Conservation (phyloP, 331 rosid genomes). For the Saraca asoca region DNA sequence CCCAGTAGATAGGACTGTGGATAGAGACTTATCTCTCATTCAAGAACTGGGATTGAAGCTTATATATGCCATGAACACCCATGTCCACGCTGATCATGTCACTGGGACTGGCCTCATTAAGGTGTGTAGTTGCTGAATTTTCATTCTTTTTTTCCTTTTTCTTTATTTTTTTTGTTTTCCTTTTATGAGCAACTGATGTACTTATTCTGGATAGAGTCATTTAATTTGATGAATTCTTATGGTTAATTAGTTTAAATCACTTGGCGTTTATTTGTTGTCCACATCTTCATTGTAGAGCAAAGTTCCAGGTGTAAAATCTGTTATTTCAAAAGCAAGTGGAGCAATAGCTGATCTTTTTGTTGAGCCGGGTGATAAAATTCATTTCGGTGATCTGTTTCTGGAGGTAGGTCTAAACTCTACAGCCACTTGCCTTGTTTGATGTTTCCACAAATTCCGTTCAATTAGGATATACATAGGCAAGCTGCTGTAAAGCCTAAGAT, state of each 20-base stretch:
- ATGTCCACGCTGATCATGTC: slow-evolving; percentile 97
- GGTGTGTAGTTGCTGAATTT: slow-evolving; percentile 47
- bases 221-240: slow-evolving; percentile 2
- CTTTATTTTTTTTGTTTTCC: background rate
- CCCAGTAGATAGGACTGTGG: slow-evolving; percentile 91
- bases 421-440: slow-evolving; percentile 16
- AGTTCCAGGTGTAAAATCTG: slow-evolving; percentile 73
- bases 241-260: no score
- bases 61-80: slow-evolving; percentile 86
- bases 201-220: background rate
- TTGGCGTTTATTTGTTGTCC: slow-evolving; percentile 5
- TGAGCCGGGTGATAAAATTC: slow-evolving; percentile 61
- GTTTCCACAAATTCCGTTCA: background rate
- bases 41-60: slow-evolving; percentile 72
- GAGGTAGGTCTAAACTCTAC: slow-evolving; percentile 57
- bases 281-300: slow-evolving; percentile 49
- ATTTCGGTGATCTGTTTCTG: slow-evolving; percentile 72
- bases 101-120: slow-evolving; percentile 91
- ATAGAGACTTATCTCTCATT: slow-evolving; percentile 76
- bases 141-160: background rate
- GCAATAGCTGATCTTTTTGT: slow-evolving; percentile 73
- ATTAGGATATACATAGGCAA: background rate
- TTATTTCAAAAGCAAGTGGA: slow-evolving; percentile 83
- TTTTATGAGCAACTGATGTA: background rate
- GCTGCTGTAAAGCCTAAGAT: background rate